Evolutionary conservation across 768 basidiomycete genomes (phyloP).

Genomic region (Boletus barrowsii): DNA sequence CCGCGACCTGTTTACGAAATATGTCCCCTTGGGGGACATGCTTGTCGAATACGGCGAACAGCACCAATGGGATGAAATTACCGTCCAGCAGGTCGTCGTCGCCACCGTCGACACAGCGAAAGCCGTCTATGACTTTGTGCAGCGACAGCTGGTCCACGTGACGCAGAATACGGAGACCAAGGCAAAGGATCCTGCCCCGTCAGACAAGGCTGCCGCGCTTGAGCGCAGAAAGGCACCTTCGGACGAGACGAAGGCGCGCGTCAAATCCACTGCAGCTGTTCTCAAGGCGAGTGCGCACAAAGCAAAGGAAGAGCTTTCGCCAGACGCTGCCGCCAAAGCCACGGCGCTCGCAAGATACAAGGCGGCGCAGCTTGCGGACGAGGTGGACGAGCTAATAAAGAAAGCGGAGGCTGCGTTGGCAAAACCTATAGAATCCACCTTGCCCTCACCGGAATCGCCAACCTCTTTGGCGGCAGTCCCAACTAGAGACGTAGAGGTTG

Average conservation of each 20-base stretch:
- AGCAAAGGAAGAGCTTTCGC: conserved; percentile 28
- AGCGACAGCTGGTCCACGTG: conserved; percentile 42
- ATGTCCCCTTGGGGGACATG: conserved; percentile 72
- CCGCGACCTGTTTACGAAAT: conserved; percentile 81
- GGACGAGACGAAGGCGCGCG: conserved; percentile 43
- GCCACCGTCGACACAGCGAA: conserved; percentile 48
- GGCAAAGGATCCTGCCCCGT: conserved; percentile 20
- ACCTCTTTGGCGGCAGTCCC: conserved; percentile 28
- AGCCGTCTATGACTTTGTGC: conserved; percentile 49
- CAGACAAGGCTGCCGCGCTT: conserved; percentile 32
- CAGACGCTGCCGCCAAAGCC: conserved; percentile 33
- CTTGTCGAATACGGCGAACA: conserved; percentile 82
- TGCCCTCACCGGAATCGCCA: conserved; percentile 17
- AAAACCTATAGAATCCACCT: conserved; percentile 34
- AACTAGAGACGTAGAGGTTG: conserved; percentile 23
- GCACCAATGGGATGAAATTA: conserved; percentile 74
- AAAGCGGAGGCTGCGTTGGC: conserved; percentile 73
- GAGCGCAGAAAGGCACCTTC: conserved; percentile 37
- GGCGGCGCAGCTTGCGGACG: conserved; percentile 53
- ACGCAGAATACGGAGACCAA: conserved; percentile 30
- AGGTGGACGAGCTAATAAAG: conserved; percentile 61
- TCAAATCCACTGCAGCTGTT: conserved; percentile 39
- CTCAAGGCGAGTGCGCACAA: conserved; percentile 51
- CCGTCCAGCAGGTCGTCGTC: conserved; percentile 55
- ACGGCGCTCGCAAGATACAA: conserved; percentile 44